These are phyloP conservation scores for Eucalyptus melliodora DNA, from an alignment of 345 rosid genomes.

Conservation along the genomic window DNA sequence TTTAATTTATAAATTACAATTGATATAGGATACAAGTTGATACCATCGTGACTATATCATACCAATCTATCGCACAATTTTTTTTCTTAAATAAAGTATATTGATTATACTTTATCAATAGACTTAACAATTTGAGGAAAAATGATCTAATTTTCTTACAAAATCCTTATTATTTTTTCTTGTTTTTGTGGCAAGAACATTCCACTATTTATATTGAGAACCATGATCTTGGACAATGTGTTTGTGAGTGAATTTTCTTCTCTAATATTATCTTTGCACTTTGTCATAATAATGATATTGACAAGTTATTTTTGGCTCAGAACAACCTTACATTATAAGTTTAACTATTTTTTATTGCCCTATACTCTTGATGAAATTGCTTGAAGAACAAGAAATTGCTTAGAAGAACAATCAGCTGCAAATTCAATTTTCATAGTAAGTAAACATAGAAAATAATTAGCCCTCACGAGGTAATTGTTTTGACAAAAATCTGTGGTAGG, in stretches of 20 bases:
- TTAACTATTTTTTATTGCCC: background rate
- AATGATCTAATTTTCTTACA: too few species aligned
- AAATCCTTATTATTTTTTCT: too few species aligned
- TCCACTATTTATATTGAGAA: background rate
- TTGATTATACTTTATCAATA: too few species aligned
- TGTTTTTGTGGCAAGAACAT: background rate
- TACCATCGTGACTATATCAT: too few species aligned
- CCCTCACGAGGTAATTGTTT: background rate
- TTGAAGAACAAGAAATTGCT: background rate
- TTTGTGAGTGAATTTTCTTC: background rate
- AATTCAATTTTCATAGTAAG: background rate
- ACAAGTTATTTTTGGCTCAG: too few species aligned
- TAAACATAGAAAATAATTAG: background rate
- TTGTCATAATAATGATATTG: too few species aligned
- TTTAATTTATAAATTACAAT: too few species aligned
- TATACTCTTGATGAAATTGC: background rate
- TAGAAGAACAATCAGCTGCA: background rate
- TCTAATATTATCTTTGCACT: background rate
- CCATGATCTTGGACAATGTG: background rate
- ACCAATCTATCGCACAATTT: too few species aligned
- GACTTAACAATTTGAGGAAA: too few species aligned
- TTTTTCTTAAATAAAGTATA: too few species aligned
- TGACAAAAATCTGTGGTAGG: background rate
- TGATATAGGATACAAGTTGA: background rate
- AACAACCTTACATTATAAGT: background rate